Conservation (phyloP, 306 rosid species). For the Styphnolobium japonicum region DNA sequence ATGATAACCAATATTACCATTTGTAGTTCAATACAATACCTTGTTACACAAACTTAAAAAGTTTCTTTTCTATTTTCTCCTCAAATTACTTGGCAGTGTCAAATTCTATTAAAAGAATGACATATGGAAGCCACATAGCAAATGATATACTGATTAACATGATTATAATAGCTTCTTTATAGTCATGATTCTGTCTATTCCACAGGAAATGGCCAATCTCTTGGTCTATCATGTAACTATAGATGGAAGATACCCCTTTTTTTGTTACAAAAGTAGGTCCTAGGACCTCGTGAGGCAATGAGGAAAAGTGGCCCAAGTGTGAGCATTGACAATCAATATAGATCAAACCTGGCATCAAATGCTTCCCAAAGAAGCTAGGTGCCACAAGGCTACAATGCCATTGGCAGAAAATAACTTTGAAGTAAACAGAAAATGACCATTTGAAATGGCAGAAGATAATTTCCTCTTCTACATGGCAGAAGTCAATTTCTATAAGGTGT, state of each 20-base stretch:
- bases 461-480: too few relatives aligned
- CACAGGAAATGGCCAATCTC: background rate
- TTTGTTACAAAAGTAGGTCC: background rate
- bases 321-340: too few relatives aligned
- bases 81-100: background rate
- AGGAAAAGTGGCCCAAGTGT: background rate
- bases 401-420: too few relatives aligned
- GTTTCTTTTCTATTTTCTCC: background rate
- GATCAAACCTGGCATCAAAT: too few relatives aligned
- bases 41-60: background rate
- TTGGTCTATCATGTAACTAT: background rate
- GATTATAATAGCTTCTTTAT: background rate
- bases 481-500: too few relatives aligned
- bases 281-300: background rate
- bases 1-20: background rate
- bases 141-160: background rate
- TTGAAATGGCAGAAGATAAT: too few relatives aligned
- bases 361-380: too few relatives aligned
- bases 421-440: too few relatives aligned
- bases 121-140: background rate
- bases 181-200: background rate
- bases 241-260: background rate
- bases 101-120: background rate
- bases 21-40: too few relatives aligned
- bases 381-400: too few relatives aligned